Base-by-base conservation (phyloP, 2,329 filamentous ascomycete species). In the Fusarium citri region DNA sequence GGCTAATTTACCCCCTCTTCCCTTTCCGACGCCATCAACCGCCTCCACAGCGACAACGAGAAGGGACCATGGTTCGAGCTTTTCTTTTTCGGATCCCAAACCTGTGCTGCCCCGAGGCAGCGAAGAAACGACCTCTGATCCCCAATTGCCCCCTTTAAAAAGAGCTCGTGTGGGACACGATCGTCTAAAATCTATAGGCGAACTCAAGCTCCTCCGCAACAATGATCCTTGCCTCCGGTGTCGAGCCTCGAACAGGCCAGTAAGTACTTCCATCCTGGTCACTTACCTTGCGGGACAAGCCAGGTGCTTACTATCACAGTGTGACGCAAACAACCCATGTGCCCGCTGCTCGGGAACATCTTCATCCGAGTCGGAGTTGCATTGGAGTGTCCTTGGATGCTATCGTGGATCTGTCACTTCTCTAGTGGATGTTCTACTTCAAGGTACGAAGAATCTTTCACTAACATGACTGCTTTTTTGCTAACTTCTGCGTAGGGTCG, bases 151-250 rank as follows among this genome's bases (percentile, higher is more conserved):
- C 10, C 87, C 87, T 6, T 72, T 88, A 58, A 88, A 88, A 75
- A 80, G 83, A 66, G 86, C 83, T 55, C 82, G 85, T 45, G 81
- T 85, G 30, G 85, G 84, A 6, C 85, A 86, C 66, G 83, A 84
- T 40, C 83, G 85, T 25, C 78, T 89, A 3, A 82, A 88, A 72
- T 88, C 87, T 20, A 88, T 89, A 47, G 86, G 83, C 43, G 87
- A 88, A 75, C 80, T 89, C 6, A 82, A 81, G 42, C 79, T 88
- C 11, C 79, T 85, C 20, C 82, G 81, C 41, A 83, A 85, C 37
- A 76, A 80, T 18, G 82, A 82, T 18, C 81, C 83, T 16, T 88
- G 87, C 71, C 79, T 88, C 42, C 83, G 84, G 43, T 89, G 87
- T 72, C 83, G 80, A 72, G 77, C 83, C 11, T 74, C 81, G 31